These are phyloP conservation scores for Chlorociboria aeruginascens DNA, from an alignment of 495 filamentous ascomycete genomes.

Conservation along the genomic window DNA sequence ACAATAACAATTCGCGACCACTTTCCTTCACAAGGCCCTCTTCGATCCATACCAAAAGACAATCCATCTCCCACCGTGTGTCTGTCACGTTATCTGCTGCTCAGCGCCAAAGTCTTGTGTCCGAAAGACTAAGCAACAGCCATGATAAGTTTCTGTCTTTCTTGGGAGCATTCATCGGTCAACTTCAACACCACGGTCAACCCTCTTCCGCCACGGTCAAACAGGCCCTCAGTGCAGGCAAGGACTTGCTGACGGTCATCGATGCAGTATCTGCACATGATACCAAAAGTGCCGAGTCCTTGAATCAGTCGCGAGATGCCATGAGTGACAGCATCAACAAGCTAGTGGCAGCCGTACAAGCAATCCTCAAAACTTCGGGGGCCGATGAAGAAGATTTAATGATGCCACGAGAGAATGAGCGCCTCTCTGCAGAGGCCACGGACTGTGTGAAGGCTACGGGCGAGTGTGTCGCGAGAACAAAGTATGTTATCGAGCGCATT, in stretches of 20 bases:
- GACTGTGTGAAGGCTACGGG: slow-evolving; percentile 82
- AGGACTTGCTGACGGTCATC: slow-evolving; percentile 63
- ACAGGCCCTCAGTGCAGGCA: slow-evolving; percentile 73
- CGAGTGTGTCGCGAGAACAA: slow-evolving; percentile 79
- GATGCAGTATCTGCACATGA: slow-evolving; percentile 75
- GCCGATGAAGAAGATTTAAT: slow-evolving; percentile 61
- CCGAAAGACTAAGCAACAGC: slow-evolving; percentile 53
- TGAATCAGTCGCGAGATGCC: slow-evolving; percentile 57
- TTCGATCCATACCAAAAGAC: slow-evolving; percentile 22
- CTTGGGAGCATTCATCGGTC: slow-evolving; percentile 82
- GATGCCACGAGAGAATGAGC: slow-evolving; percentile 67
- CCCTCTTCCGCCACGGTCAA: slow-evolving; percentile 66
- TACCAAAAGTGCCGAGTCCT: slow-evolving; percentile 43
- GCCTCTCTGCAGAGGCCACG: slow-evolving; percentile 70
- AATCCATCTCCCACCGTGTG: slow-evolving; percentile 42
- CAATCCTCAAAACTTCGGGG: slow-evolving; percentile 53
- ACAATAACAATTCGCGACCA: slow-evolving; percentile 13
- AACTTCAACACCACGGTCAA: slow-evolving; percentile 78
- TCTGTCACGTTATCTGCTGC: slow-evolving; percentile 31
- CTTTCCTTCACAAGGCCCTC: slow-evolving; percentile 7
- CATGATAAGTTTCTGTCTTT: slow-evolving; percentile 84
- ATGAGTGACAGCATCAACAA: slow-evolving; percentile 75
- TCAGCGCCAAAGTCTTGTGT: slow-evolving; percentile 33
- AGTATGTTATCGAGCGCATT: slow-evolving; percentile 73
- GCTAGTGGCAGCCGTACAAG: slow-evolving; percentile 65